These are phyloP conservation scores for Exophiala alcalophila DNA, from an alignment of 2,329 filamentous ascomycete species.

Conservation along the genomic window DNA sequence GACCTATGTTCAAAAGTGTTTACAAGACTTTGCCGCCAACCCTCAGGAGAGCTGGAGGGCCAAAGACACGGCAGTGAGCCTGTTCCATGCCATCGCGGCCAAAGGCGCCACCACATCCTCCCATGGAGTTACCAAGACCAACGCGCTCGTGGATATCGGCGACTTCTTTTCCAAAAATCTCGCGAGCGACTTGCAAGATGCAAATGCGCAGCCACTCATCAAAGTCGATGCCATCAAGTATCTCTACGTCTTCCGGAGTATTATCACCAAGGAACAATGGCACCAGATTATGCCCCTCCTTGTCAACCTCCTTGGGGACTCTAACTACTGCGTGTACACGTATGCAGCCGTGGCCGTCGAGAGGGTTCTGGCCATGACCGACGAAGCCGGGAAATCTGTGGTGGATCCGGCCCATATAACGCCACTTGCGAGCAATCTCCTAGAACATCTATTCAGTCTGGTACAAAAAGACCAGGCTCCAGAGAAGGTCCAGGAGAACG, in stretches of 20 bases:
- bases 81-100: slow-evolving; percentile 90
- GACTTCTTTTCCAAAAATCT: slow-evolving; percentile 94
- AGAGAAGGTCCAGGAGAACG: slow-evolving; percentile 95
- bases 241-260: slow-evolving; percentile 92
- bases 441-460: slow-evolving; percentile 85
- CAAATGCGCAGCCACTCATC: slow-evolving; percentile 73
- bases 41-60: slow-evolving; percentile 79
- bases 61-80: slow-evolving; percentile 96
- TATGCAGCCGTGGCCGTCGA: slow-evolving; percentile 98
- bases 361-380: slow-evolving; percentile 78
- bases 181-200: slow-evolving; percentile 77
- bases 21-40: slow-evolving; percentile 69
- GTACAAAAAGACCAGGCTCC: slow-evolving; percentile 81
- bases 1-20: slow-evolving; percentile 81
- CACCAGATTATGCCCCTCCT: slow-evolving; percentile 82
- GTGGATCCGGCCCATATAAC: slow-evolving; percentile 77
- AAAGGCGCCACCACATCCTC: slow-evolving; percentile 84
- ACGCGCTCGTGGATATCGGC: slow-evolving; percentile 80
- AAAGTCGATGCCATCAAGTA: slow-evolving; percentile 99
- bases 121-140: slow-evolving; percentile 87
- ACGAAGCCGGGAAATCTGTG: slow-evolving; percentile 68
- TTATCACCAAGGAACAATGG: slow-evolving; percentile 90
- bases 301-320: slow-evolving; percentile 83
- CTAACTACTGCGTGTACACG: slow-evolving; percentile 95
- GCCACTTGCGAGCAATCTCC: slow-evolving; percentile 77